These are phyloP conservation scores for Aspergillus sclerotioniger DNA, from an alignment of 495 filamentous ascomycete genomes.

Conservation along the genomic window DNA sequence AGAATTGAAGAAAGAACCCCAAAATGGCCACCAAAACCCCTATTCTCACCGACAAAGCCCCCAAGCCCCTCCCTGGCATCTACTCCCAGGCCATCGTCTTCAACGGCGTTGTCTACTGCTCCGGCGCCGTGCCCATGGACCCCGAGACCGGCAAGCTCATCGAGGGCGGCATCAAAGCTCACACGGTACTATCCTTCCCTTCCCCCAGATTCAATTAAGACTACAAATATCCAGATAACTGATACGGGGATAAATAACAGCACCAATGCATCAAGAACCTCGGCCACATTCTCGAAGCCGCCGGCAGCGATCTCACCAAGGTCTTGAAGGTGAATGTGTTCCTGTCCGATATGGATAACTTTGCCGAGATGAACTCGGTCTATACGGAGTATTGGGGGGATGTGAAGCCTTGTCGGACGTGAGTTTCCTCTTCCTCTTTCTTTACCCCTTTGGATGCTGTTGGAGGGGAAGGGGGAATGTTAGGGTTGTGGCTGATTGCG, in stretches of 20 bases:
- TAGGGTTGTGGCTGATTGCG: too few relatives aligned
- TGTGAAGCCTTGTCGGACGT: constrained; percentile 59
- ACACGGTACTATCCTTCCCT: constrained; percentile 37
- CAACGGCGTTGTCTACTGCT: constrained; percentile 59
- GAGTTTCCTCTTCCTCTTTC: constrained; percentile 15
- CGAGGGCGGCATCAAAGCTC: constrained; percentile 49
- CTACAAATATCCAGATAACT: background rate
- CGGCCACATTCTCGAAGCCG: constrained; percentile 61
- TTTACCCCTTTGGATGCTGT: background rate
- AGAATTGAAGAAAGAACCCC: background rate
- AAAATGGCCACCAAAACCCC: constrained; percentile 32
- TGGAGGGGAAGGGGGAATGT: background rate
- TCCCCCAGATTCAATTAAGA: background rate
- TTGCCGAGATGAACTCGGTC: constrained; percentile 61
- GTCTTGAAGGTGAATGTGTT: constrained; percentile 73
- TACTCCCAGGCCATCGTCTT: constrained; percentile 57
- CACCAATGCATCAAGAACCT: constrained; percentile 61
- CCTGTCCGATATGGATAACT: constrained; percentile 66
- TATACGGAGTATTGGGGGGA: constrained; percentile 58
- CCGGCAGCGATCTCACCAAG: constrained; percentile 58
- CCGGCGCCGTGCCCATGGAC: constrained; percentile 49
- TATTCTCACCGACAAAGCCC: constrained; percentile 51
- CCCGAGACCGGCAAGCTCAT: constrained; percentile 42
- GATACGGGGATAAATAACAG: constrained; percentile 7
- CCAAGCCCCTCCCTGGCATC: constrained; percentile 50